Base-by-base conservation (phyloP, 306 rosid genomes). In the Elaeagnus macrophylla region DNA sequence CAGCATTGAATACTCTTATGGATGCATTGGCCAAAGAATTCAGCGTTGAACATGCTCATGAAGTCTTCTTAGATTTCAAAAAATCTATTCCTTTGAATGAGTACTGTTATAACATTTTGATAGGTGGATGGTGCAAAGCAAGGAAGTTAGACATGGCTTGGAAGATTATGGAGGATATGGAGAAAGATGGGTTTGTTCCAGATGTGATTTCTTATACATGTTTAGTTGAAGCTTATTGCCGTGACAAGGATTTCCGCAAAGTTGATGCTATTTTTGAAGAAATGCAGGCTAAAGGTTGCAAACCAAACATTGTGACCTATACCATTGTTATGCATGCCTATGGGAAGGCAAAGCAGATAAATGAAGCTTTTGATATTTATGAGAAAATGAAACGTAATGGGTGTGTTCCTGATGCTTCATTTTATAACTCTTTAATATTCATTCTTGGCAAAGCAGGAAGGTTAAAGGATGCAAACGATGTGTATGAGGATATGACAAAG, bases 101-200 rank as follows among this genome's bases (percentile, higher is more conserved):
- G n/a, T 18, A 7, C 6, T 68, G 81, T 50, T 81, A 83, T 76
- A 90, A 90, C 73, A 47, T 80, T 64, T 64, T 90, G 80, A 70
- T 90, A n/a, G 74, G 78, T 59, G 91, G 97, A 40, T 86, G 84
- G 86, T 90, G 97, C 55, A 77, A 37, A 77, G 66, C 18, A 14
- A 74, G 84, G 69, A 76, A 86, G 18, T 51, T 78, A 39, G 89
- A 81, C 48, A 53, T 57, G 2, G 95, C 95, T 39, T 60, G 63
- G 67, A 64, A 65, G 68, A 70, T 53, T 32, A 79, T 86, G 86
- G 83, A 74, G 78, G 86, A 81, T 11, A 80, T 77, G 82, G 86
- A 70, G 86, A 71, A 59, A 47, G 71, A 70, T 12, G 88, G 81
- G 40, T 67, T 77, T 71, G 36, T 48, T 3, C 89, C 95, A 5